These are phyloP conservation scores for Arabis alpina DNA, from an alignment of 345 rosid species.

Conservation along the genomic window DNA sequence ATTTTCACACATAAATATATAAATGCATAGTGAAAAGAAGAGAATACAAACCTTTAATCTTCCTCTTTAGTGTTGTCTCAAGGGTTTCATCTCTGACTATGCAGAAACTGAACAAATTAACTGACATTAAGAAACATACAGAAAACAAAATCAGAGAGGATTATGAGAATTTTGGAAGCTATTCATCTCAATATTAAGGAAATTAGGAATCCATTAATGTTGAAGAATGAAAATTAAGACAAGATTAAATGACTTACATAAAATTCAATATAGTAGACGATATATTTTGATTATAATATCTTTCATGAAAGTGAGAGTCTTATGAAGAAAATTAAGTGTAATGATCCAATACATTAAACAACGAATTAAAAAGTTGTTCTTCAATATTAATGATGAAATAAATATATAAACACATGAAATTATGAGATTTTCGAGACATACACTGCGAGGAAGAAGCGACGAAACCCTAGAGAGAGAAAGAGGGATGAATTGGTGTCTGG, in stretches of 20 bases:
- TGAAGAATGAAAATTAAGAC: not conserved
- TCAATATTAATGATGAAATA: not conserved
- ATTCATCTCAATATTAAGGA: not conserved
- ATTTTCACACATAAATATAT: not conserved
- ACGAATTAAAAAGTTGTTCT: not conserved
- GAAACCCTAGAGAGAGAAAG: conserved; percentile 21
- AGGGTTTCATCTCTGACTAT: conserved; percentile 5
- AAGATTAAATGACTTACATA: conserved; percentile 6
- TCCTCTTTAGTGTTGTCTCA: conserved; percentile 19
- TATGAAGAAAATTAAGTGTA: conserved; percentile 14
- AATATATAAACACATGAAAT: not conserved
- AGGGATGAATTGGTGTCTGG: conserved; percentile 1
- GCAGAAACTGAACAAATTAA: not conserved
- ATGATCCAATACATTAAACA: conserved; percentile 4
- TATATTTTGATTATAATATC: conserved; percentile 2
- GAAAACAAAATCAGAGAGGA: not conserved
- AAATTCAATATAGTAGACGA: conserved; percentile 21
- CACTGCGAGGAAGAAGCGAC: conserved; percentile 11
- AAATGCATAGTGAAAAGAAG: conserved; percentile 5
- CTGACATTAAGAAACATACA: not conserved
- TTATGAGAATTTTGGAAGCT: not conserved
- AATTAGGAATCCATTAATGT: conserved; percentile 19
- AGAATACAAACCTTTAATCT: conserved; percentile 38
- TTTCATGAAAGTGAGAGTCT: conserved; percentile 27
- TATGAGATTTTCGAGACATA: conserved; percentile 20